Evolutionary conservation across 2,329 filamentous ascomycete genomes (phyloP).

Genomic region (Neurospora sp.): DNA sequence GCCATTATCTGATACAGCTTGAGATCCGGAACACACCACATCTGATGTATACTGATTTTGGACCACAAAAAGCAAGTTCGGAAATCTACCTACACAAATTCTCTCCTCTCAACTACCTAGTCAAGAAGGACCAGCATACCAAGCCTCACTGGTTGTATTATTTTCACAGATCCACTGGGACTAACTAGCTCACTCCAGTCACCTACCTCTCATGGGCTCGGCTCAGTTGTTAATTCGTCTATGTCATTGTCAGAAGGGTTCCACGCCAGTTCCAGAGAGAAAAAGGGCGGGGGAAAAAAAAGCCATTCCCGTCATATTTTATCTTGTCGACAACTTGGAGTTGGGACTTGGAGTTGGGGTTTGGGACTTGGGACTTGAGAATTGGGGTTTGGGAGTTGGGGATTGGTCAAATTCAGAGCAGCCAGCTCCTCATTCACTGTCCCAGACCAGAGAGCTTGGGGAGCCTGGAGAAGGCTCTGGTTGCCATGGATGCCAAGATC

Average conservation of each 20-base stretch:
- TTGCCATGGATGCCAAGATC: not conserved
- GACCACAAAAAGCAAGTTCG: too few relatives aligned
- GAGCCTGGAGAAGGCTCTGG: not conserved
- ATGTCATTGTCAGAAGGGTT: not conserved
- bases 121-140: not conserved
- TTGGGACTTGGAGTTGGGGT: not conserved
- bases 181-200: not conserved
- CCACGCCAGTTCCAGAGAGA: not conserved
- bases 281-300: not conserved
- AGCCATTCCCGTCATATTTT: not conserved
- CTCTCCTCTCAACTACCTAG: not conserved
- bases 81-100: too few relatives aligned
- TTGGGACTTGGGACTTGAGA: not conserved
- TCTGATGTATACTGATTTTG: not conserved
- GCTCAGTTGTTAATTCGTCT: not conserved
- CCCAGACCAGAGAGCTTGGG: too few relatives aligned
- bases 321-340: not conserved
- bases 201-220: too few relatives aligned
- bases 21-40: slow-evolving; percentile 43
- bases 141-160: too few relatives aligned
- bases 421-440: too few relatives aligned
- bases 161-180: too few relatives aligned
- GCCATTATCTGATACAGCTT: slow-evolving; percentile 88
- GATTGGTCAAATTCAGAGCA: not conserved
- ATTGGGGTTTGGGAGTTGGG: not conserved